Evolutionary conservation across 495 filamentous ascomycete species (phyloP).

Genomic region (Hypomontagnella submonticulosa): DNA sequence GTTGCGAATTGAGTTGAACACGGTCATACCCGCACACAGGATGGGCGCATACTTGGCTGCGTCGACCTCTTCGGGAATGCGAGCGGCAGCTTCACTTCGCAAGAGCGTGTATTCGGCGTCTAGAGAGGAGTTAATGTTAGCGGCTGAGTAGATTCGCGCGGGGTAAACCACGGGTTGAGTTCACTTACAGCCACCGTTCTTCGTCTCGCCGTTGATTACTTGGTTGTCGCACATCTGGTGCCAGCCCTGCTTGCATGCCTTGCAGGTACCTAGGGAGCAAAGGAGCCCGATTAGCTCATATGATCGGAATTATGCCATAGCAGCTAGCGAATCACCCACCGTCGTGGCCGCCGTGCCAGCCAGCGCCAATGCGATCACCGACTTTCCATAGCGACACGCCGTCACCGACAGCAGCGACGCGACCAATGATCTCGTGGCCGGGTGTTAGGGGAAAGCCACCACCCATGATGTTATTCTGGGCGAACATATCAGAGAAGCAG

Average conservation of each 20-base stretch:
- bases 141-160: neutral
- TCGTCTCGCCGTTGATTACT: conserved; percentile 5
- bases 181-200: conserved; percentile 14
- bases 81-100: conserved; percentile 2
- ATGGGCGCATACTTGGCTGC: conserved; percentile 13
- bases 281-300: too few relatives aligned
- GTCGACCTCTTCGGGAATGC: conserved; percentile 11
- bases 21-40: conserved; percentile 3
- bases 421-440: conserved; percentile 64
- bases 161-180: neutral
- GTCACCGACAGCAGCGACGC: conserved; percentile 50
- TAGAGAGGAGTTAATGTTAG: neutral
- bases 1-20: conserved; percentile 11
- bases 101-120: conserved; percentile 9
- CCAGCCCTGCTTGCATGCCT: conserved; percentile 10
- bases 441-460: conserved; percentile 41
- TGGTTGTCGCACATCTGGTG: conserved; percentile 19
- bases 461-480: conserved; percentile 1
- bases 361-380: conserved; percentile 6
- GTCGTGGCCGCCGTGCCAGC: conserved; percentile 14
- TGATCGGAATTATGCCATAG: too few relatives aligned
- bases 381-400: conserved; percentile 2
- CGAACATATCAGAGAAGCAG: conserved; percentile 1
- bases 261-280: neutral
- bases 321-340: neutral